Evolutionary conservation across 1,139 yeast genomes (phyloP).

Genomic region (Yamadazyma buinensis): DNA sequence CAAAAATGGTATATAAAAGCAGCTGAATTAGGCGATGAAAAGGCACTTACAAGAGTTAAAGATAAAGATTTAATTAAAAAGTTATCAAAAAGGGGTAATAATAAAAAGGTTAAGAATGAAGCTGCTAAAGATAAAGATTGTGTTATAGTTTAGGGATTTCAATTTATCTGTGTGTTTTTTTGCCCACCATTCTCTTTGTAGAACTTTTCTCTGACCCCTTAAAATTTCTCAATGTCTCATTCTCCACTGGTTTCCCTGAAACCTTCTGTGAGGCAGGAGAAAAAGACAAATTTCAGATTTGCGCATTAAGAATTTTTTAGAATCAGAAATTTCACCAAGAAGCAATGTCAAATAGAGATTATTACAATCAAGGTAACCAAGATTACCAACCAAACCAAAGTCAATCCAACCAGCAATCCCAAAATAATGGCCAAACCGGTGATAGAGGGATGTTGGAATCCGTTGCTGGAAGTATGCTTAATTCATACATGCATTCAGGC

Average conservation of each 20-base stretch:
- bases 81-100: conserved; percentile 26
- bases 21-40: conserved; percentile 67
- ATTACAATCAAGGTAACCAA: conserved; percentile 46
- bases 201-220: too few relatives aligned
- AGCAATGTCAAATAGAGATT: conserved; percentile 62
- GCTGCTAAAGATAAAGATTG: conserved; percentile 42
- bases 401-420: conserved; percentile 1
- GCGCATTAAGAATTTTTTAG: too few relatives aligned
- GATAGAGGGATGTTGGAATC: conserved; percentile 58
- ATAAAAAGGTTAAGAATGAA: conserved; percentile 14
- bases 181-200: too few relatives aligned
- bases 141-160: conserved; percentile 27
- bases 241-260: too few relatives aligned
- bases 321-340: too few relatives aligned
- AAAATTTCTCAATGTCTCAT: too few relatives aligned
- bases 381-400: conserved; percentile 6
- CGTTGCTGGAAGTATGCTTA: conserved; percentile 58
- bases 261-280: too few relatives aligned
- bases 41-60: conserved; percentile 45
- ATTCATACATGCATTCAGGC: conserved; percentile 47
- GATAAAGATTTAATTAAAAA: conserved; percentile 31
- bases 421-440: conserved; percentile 16
- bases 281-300: too few relatives aligned
- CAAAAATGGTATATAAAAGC: conserved; percentile 75
- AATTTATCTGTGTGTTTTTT: too few relatives aligned